Percentiles rank a stretch among this genome's conserved stretches.
Evolutionary conservation across 768 basidiomycete genomes (phyloP).

Genomic region (Pisolithus orientalis): DNA sequence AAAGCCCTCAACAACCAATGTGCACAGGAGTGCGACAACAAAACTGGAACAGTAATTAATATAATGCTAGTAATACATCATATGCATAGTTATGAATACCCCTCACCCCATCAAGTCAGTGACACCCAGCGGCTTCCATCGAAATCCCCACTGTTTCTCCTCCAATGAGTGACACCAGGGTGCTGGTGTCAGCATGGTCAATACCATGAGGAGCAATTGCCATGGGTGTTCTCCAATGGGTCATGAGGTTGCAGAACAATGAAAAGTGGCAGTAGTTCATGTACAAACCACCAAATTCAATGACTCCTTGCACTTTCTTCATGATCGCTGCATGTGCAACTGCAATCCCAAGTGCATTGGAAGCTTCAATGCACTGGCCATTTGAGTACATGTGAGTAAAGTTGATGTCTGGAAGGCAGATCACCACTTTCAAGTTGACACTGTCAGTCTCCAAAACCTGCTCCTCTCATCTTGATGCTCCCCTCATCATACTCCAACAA

Average conservation of each 20-base stretch:
- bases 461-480: constrained; percentile 63
- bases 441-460: constrained; percentile 99
- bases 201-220: constrained; percentile 99
- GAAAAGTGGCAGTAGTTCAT: constrained; percentile 98
- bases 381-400: constrained; percentile 92
- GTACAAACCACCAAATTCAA: constrained; percentile 98
- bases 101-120: too few relatives aligned
- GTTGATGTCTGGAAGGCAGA: constrained; percentile 94
- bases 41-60: too few relatives aligned
- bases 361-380: constrained; percentile 84
- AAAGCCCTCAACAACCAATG: too few relatives aligned
- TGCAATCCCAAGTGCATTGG: constrained; percentile 93
- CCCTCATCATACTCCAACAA: constrained; percentile 83
- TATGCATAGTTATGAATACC: too few relatives aligned
- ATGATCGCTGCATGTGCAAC: constrained; percentile 92
- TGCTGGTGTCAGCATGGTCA: constrained; percentile 96
- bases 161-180: constrained; percentile 98
- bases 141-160: constrained; percentile 94
- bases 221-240: constrained; percentile 90
- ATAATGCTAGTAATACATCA: too few relatives aligned
- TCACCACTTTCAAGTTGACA: constrained; percentile 90
- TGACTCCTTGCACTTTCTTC: constrained; percentile 89
- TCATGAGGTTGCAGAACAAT: constrained; percentile 97
- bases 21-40: too few relatives aligned
- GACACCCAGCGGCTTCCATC: constrained; percentile 83